Evolutionary conservation across 2,329 filamentous ascomycete species (phyloP), one percentile per base, ranked within the genome.

Genomic region (Monilinia aucupariae): DNA sequence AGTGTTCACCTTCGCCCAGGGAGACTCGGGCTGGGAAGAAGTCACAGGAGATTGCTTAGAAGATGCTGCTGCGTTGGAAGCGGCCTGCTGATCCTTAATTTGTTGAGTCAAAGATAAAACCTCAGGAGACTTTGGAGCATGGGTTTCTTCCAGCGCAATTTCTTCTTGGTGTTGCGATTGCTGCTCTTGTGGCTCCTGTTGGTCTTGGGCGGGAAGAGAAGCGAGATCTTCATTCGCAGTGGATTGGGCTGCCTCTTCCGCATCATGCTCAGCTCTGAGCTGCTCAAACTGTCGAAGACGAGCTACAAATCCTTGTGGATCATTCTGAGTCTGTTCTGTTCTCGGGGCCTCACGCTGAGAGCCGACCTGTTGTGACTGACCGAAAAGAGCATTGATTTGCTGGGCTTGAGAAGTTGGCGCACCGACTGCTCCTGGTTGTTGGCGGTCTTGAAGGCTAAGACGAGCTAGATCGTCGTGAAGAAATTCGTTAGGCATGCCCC

Each of bases 241-340:
- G n/a, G 67, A 51, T 59, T 71, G 64, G 56, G 68, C 64, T 22
- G 71, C 70, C 61, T 78, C 75, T 43, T 79, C 78, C 10, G 81
- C 79, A 64, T 92, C 90, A 64, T 88, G 84, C 71, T 90, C 84
- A n/a, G 87, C 83, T 69, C 90, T 84, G 56, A 94, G 78, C 37
- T 88, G 84, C 70, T 96, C 85, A 73, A 97, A 97, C 72, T 97
- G 88, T 68, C 89, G 85, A 25, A 97, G 80, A 52, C 92, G 87
- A 45, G 71, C 70, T 62, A 80, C 81, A 68, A 85, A 87, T 0
- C 84, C 85, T 69, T 86, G 80, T 0, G 77, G 68, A 65, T 88
- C 85, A 86, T 77, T 61, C 81, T 82, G 80, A 67, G 87, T 82
- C 66, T 84, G 82, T 30, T 88, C 78, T 78, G 86, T 85, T 56